Conservation (phyloP, 2,329 filamentous ascomycete genomes). For the Xylariomycetidae sp. region DNA sequence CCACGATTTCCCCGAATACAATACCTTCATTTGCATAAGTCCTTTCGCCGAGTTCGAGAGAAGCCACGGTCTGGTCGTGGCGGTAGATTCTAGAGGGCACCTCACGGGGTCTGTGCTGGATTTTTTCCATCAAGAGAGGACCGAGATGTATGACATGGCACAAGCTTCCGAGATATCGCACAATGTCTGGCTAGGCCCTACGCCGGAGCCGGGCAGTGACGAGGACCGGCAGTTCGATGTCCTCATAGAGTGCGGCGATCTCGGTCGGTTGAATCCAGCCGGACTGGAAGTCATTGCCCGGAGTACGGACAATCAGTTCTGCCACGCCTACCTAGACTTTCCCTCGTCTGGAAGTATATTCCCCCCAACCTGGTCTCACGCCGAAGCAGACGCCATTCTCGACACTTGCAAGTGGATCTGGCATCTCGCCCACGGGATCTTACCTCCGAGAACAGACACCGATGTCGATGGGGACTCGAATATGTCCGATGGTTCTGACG, state of each 20-base stretch:
- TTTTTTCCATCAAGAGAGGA: conserved; percentile 82
- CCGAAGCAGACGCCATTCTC: conserved; percentile 78
- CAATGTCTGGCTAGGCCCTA: conserved; percentile 89
- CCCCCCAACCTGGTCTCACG: conserved; percentile 76
- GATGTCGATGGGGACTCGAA: conserved; percentile 39
- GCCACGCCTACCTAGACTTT: conserved; percentile 62
- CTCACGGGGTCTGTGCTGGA: conserved; percentile 77
- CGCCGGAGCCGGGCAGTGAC: conserved; percentile 62
- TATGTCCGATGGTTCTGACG: conserved; percentile 30
- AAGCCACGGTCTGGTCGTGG: conserved; percentile 64
- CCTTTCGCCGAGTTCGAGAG: conserved; percentile 69
- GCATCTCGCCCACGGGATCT: conserved; percentile 66
- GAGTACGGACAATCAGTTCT: conserved; percentile 39
- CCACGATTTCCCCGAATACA: conserved; percentile 61
- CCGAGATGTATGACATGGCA: conserved; percentile 94
- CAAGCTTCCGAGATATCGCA: conserved; percentile 79
- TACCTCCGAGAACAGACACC: conserved; percentile 28
- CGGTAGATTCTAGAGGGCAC: conserved; percentile 66
- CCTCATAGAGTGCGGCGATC: conserved; percentile 82
- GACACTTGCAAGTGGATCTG: conserved; percentile 90
- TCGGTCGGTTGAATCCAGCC: conserved; percentile 70
- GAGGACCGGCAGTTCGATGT: conserved; percentile 70
- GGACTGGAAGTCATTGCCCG: conserved; percentile 61
- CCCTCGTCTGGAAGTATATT: conserved; percentile 92
- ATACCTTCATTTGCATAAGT: conserved; percentile 72